These are phyloP conservation scores for Aspergillus haitiensis DNA, from an alignment of 495 filamentous ascomycete genomes.

Conservation along the genomic window DNA sequence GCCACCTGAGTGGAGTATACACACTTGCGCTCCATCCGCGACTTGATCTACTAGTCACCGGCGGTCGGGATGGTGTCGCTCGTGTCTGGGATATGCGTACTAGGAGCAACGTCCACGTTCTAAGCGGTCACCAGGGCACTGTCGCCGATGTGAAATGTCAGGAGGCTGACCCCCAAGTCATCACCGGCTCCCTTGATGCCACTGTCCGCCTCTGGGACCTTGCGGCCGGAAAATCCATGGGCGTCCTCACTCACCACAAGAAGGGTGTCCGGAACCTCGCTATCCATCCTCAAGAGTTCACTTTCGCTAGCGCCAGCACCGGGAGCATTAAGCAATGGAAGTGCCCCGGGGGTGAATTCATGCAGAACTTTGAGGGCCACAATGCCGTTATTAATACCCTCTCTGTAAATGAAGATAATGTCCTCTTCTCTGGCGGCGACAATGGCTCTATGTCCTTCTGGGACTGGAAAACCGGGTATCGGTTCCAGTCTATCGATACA, in stretches of 20 bases:
- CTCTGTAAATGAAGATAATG: conserved; percentile 90
- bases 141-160: conserved; percentile 89
- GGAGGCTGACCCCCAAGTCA: conserved; percentile 94
- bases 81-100: conserved; percentile 99
- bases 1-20: conserved; percentile 95
- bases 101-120: conserved; percentile 88
- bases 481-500: conserved; percentile 83
- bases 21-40: conserved; percentile 88
- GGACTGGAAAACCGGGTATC: conserved; percentile 97
- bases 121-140: conserved; percentile 85
- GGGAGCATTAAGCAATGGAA: conserved; percentile 99
- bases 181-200: conserved; percentile 84
- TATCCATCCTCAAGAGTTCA: conserved; percentile 90
- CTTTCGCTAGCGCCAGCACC: conserved; percentile 88
- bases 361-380: conserved; percentile 98
- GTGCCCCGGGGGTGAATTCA: conserved; percentile 95
- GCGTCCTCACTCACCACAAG: conserved; percentile 96
- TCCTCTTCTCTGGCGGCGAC: conserved; percentile 92
- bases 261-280: conserved; percentile 88
- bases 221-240: conserved; percentile 94
- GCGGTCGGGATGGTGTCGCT: conserved; percentile 90
- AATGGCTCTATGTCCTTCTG: conserved; percentile 97
- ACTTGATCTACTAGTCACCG: conserved; percentile 91
- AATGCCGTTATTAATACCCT: conserved; percentile 95
- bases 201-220: conserved; percentile 96